Evolutionary conservation across 2,329 filamentous ascomycete species (phyloP).

Genomic region (Plectosphaerella cucumerina): DNA sequence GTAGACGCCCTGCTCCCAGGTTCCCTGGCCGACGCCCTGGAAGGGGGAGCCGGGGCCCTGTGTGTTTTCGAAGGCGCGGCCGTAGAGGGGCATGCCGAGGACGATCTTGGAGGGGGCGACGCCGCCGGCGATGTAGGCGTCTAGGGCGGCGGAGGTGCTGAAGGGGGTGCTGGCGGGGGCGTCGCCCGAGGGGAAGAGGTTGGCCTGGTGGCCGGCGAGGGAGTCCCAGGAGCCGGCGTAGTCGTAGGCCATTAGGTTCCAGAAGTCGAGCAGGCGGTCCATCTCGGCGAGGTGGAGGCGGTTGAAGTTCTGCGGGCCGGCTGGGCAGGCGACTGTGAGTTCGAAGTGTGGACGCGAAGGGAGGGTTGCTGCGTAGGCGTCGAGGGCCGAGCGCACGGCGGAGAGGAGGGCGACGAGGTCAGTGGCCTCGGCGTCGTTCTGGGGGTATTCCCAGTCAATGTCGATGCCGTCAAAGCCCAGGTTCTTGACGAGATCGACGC

Average conservation of each 20-base stretch:
- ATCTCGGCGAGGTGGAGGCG: constrained; percentile 60
- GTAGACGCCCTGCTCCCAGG: constrained; percentile 80
- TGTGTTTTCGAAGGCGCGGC: constrained; percentile 77
- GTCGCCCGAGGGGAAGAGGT: constrained; percentile 58
- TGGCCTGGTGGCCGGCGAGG: constrained; percentile 72
- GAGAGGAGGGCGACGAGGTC: constrained; percentile 57
- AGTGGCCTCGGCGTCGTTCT: constrained; percentile 47
- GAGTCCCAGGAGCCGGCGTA: constrained; percentile 80
- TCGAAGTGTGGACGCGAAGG: constrained; percentile 49
- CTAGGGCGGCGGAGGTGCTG: constrained; percentile 66
- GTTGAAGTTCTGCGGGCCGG: constrained; percentile 57
- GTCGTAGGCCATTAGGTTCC: constrained; percentile 87
- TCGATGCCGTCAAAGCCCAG: constrained; percentile 73
- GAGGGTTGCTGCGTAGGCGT: constrained; percentile 45
- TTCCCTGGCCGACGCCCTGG: constrained; percentile 70
- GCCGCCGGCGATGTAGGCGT: constrained; percentile 62
- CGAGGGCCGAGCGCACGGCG: constrained; percentile 52
- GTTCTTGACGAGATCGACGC: constrained; percentile 73
- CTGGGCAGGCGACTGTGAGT: constrained; percentile 61
- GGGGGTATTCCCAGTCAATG: constrained; percentile 67
- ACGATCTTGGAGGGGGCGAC: constrained; percentile 72
- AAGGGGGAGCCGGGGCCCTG: constrained; percentile 67
- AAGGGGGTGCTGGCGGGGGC: constrained; percentile 71
- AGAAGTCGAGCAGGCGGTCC: constrained; percentile 66
- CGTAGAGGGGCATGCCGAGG: constrained; percentile 89